Evolutionary conservation across 2,329 filamentous ascomycete species (phyloP).

Genomic region (Dryadomyces quercivorus): DNA sequence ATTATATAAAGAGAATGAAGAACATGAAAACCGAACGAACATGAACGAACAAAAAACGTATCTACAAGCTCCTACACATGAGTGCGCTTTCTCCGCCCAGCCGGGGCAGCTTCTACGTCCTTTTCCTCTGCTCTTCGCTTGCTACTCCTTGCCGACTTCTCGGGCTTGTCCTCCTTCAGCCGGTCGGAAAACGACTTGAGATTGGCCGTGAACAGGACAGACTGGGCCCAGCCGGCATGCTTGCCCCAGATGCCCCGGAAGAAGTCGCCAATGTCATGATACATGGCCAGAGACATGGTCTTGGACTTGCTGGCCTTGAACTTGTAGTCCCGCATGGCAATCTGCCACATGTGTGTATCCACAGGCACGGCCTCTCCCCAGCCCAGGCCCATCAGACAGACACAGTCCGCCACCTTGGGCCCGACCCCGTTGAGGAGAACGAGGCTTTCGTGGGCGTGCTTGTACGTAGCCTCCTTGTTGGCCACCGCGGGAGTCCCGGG

Average conservation of each 20-base stretch:
- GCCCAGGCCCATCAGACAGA: slow-evolving; percentile 88
- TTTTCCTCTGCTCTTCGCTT: slow-evolving; percentile 10
- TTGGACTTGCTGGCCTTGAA: slow-evolving; percentile 59
- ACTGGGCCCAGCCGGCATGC: slow-evolving; percentile 95
- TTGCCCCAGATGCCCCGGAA: slow-evolving; percentile 84
- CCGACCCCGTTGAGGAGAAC: slow-evolving; percentile 77
- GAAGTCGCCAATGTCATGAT: slow-evolving; percentile 80
- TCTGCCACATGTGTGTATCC: slow-evolving; percentile 98
- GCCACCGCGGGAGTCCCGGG: neutral
- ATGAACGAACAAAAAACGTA: no score
- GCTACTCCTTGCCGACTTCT: slow-evolving; percentile 13
- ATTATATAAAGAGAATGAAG: no score
- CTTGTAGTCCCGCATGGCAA: slow-evolving; percentile 89
- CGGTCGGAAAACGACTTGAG: slow-evolving; percentile 70
- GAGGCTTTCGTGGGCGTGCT: slow-evolving; percentile 67
- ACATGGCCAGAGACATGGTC: slow-evolving; percentile 77
- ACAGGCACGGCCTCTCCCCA: slow-evolving; percentile 95
- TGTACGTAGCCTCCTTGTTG: slow-evolving; percentile 35
- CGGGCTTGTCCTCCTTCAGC: slow-evolving; percentile 18
- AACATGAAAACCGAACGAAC: no score
- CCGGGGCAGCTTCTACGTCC: neutral
- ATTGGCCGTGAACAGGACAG: slow-evolving; percentile 90
- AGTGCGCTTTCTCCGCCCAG: neutral
- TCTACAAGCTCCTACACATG: neutral
- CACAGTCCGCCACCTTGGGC: slow-evolving; percentile 93